Conservation (phyloP, 495 filamentous ascomycete species). For the Aspergillus olivimuriae region DNA sequence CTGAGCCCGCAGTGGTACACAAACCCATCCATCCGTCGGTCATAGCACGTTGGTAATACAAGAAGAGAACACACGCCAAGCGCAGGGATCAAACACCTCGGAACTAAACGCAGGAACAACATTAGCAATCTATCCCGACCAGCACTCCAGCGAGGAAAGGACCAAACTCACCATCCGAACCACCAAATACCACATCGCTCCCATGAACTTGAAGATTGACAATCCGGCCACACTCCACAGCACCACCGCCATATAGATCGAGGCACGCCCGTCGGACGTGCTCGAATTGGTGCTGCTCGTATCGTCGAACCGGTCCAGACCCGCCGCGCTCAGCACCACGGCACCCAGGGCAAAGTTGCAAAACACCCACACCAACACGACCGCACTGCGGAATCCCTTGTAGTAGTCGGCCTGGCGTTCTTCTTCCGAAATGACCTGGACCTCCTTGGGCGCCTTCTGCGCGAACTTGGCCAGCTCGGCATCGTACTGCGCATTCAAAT, state of each 20-base stretch:
- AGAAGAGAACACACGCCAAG: neutral
- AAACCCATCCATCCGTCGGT: constrained; percentile 7
- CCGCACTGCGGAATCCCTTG: constrained; percentile 84
- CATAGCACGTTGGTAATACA: neutral
- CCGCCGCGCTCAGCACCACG: constrained; percentile 79
- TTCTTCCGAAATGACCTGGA: constrained; percentile 48
- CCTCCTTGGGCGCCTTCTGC: constrained; percentile 62
- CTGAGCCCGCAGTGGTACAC: constrained; percentile 27
- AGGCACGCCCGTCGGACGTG: constrained; percentile 42
- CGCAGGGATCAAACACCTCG: constrained; percentile 38
- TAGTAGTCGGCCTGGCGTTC: constrained; percentile 98
- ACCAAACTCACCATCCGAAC: constrained; percentile 65
- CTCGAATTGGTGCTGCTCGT: constrained; percentile 19
- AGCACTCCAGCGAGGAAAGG: neutral
- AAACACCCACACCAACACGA: constrained; percentile 95
- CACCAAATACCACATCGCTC: constrained; percentile 91
- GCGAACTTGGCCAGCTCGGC: constrained; percentile 70
- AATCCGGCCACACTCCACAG: constrained; percentile 89
- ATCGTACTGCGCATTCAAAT: constrained; percentile 92
- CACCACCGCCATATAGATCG: constrained; percentile 85
- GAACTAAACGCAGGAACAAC: constrained; percentile 35
- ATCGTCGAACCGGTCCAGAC: constrained; percentile 57
- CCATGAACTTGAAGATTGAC: constrained; percentile 82
- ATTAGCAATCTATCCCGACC: constrained; percentile 18
- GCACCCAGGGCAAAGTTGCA: constrained; percentile 87